Evolutionary conservation across 192 early-diverging fungal genomes (phyloP).

Genomic region (Tieghemiomyces parasiticus): DNA sequence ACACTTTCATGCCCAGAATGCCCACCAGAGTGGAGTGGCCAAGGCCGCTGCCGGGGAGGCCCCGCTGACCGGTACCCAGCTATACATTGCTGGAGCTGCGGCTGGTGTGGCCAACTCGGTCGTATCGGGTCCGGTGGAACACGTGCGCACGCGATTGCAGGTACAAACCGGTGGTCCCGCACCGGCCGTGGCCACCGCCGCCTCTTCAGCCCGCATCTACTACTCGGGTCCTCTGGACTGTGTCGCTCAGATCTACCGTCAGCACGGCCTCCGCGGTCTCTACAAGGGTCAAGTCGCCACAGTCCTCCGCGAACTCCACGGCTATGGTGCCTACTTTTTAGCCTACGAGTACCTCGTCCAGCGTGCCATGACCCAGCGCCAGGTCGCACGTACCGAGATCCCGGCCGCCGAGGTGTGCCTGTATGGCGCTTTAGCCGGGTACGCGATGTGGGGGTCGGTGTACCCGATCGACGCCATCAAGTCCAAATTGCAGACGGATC

Average conservation of each 20-base stretch:
- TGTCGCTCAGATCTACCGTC: constrained; percentile 58
- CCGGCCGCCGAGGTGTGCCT: constrained; percentile 57
- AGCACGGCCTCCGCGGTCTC: constrained; percentile 60
- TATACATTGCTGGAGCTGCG: constrained; percentile 72
- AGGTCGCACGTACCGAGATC: constrained; percentile 52
- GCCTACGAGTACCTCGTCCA: constrained; percentile 84
- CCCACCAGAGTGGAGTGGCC: constrained; percentile 10
- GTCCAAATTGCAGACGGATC: constrained; percentile 89
- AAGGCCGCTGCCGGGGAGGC: constrained; percentile 23
- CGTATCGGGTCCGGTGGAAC: constrained; percentile 87
- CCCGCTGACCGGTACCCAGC: constrained; percentile 54
- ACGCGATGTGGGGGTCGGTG: constrained; percentile 65
- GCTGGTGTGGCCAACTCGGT: constrained; percentile 82
- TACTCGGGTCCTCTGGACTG: constrained; percentile 74
- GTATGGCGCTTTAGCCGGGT: constrained; percentile 76
- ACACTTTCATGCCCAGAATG: constrained; percentile 42
- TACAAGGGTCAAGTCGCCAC: constrained; percentile 89
- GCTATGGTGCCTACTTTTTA: constrained; percentile 88
- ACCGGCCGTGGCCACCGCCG: constrained; percentile 9
- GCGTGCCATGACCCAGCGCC: constrained; percentile 41
- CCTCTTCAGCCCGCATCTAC: constrained; percentile 15
- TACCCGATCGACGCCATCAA: constrained; percentile 94
- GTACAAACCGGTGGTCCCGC: constrained; percentile 57
- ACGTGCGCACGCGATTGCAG: constrained; percentile 88
- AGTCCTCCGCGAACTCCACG: constrained; percentile 73